A percentile compares a stretch with the other conserved stretches of the same genome.
Evolutionary conservation across 129 eudicot genomes (phyloP).

Genomic region (Escallonia herrerae): DNA sequence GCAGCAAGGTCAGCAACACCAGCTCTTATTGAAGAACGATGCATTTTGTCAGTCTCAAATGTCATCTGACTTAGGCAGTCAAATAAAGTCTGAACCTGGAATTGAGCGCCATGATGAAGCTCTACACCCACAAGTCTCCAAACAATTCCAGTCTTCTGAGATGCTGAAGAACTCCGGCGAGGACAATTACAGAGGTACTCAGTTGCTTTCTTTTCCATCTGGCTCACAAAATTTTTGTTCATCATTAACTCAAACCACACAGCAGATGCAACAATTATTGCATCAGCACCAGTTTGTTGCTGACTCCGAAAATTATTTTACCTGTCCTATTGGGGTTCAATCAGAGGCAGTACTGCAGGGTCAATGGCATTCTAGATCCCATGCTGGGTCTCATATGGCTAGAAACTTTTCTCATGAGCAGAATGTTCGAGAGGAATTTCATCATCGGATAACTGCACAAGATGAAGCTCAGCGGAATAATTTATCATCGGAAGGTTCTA

Average conservation of each 20-base stretch:
- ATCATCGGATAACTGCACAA: conserved; percentile 48
- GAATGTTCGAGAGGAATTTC: conserved; percentile 49
- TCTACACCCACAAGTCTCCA: conserved; percentile 42
- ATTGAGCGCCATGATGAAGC: conserved; percentile 33
- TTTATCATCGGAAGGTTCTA: conserved; percentile 49
- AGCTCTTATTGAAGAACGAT: conserved; percentile 20
- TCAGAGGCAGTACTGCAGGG: conserved; percentile 40
- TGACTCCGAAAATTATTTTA: conserved; percentile 39
- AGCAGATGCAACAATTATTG: conserved; percentile 43
- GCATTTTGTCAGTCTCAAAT: conserved; percentile 40
- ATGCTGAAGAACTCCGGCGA: conserved; percentile 31
- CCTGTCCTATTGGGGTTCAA: conserved; percentile 27
- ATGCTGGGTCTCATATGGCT: conserved; percentile 33
- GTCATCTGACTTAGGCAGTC: conserved; percentile 32
- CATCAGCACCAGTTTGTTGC: conserved; percentile 37
- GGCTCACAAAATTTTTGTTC: conserved; percentile 38
- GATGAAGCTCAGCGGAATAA: conserved; percentile 54
- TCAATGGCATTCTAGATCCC: conserved; percentile 58
- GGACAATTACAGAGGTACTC: conserved; percentile 31
- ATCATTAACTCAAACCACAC: conserved; percentile 37
- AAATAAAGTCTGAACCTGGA: conserved; percentile 42
- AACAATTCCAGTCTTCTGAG: conserved; percentile 43
- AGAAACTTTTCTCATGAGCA: conserved; percentile 37
- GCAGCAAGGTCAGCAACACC: conserved; percentile 49
- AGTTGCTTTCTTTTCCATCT: conserved; percentile 33